A percentile compares a stretch with the other conserved stretches of the same genome.
Conservation (phyloP, 1,284 basidiomycete species). For the Pyrrhoderma lamaoense region DNA sequence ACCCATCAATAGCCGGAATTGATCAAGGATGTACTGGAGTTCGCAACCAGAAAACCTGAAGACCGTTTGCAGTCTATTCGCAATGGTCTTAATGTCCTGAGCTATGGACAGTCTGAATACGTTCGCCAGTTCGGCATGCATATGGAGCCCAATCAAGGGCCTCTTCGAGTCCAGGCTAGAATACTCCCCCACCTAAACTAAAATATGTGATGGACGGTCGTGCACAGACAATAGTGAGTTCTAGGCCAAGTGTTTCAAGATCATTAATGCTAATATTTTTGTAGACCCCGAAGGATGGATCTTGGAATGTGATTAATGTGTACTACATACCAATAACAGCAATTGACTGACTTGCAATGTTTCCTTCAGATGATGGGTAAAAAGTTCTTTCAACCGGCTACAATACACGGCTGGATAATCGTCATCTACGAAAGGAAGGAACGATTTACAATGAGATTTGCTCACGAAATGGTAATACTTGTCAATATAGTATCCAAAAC, state of each 20-base stretch:
- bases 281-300: constrained; percentile 53
- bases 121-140: constrained; percentile 32
- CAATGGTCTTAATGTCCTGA: constrained; percentile 50
- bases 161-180: constrained; percentile 50
- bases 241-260: background rate
- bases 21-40: constrained; percentile 57
- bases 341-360: background rate
- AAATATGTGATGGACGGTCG: constrained; percentile 49
- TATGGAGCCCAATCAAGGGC: constrained; percentile 32
- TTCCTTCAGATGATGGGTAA: constrained; percentile 50
- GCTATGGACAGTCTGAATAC: constrained; percentile 68
- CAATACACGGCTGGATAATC: constrained; percentile 50
- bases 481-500: background rate
- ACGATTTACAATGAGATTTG: constrained; percentile 40
- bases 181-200: constrained; percentile 54
- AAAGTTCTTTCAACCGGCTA: constrained; percentile 46
- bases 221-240: constrained; percentile 50
- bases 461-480: constrained; percentile 37
- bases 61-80: constrained; percentile 55
- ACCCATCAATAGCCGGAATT: constrained; percentile 38
- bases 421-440: constrained; percentile 54
- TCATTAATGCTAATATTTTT: background rate
- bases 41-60: constrained; percentile 59
- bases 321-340: background rate
- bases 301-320: constrained; percentile 57